Base-by-base conservation (phyloP, 345 rosid species). In the Lepidium aucheri region DNA sequence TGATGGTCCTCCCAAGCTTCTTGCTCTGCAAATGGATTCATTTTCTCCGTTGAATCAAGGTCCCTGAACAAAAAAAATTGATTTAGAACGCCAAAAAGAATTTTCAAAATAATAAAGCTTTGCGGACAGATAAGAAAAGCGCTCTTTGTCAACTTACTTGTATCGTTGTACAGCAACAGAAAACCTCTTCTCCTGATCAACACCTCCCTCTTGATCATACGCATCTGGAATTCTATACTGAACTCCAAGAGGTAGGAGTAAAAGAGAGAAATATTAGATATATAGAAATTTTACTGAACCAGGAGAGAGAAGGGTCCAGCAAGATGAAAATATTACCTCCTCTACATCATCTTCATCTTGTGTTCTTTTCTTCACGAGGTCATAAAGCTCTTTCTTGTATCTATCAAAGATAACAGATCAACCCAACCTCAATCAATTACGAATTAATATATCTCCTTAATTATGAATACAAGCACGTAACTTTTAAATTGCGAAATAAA, bases 1-100 rank as follows among this genome's bases (percentile, higher is more conserved):
- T 94, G 99, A 80, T 88, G 81, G 49, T 94, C 99, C 84, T 94
- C 99, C 99, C 97, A 94, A 55, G 96, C 99, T 76, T 94, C 98
- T 80, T 93, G 98, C 74, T 93, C 99, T 6, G 90, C 97, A 79
- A 90, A 90, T 30, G 99, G 99, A 79, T 93, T 85, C 99, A 90
- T 93, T 76, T 90, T 94, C 10, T 90, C 96, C 33, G 82, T 77
- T 65, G 91, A 81, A 69, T 74, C 70, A 36, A 81, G 17, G 70
- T 86, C 95, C 77, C 96, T 91, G 67, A 15, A 70, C 44, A 20
- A 16, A 47, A 38, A 40, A 36, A 13, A 7, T 32, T 36, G 17
- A 68, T 57, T 38, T 22, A 39, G 52, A 45, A 59, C 13, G 20
- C 66, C 33, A 45, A 10, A 65, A 50, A 60, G 9, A 35, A 44